phyloP scores from a whole-genome alignment of 2,329 filamentous ascomycete species.

The Trichoderma sp. region DNA sequence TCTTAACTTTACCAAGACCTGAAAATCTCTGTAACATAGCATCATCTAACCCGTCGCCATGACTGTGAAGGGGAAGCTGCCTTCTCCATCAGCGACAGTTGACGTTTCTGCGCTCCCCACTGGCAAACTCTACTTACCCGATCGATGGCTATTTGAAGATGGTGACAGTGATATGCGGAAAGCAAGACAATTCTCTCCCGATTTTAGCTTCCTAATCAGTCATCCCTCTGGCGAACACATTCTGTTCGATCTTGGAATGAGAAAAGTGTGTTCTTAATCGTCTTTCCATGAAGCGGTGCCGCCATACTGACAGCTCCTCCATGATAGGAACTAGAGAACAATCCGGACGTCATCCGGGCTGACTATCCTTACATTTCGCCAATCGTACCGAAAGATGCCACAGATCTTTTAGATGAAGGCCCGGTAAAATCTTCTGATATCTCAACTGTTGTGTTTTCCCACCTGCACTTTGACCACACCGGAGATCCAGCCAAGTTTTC shows the following conservation, averaged over 20 bases:
- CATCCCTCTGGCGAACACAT: background rate
- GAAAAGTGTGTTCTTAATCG: background rate
- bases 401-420: background rate
- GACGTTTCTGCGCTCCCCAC: constrained; percentile 6
- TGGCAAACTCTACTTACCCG: background rate
- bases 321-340: background rate
- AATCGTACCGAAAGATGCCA: constrained; percentile 4
- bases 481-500: constrained; percentile 1
- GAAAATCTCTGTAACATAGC: background rate
- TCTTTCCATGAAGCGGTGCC: no score
- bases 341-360: background rate
- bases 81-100: background rate
- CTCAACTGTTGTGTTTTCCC: constrained; percentile 4
- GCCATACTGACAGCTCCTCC: background rate
- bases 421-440: background rate
- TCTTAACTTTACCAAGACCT: background rate
- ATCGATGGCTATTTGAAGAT: constrained; percentile 10
- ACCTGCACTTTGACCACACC: constrained; percentile 9
- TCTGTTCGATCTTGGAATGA: background rate
- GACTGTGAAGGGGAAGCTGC: background rate
- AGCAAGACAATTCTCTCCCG: constrained; percentile 3
- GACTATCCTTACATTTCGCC: background rate
- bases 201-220: constrained; percentile 1
- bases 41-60: background rate
- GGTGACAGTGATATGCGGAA: background rate